phyloP scores from a whole-genome alignment of 345 rosid species.

The Jatropha curcas region DNA sequence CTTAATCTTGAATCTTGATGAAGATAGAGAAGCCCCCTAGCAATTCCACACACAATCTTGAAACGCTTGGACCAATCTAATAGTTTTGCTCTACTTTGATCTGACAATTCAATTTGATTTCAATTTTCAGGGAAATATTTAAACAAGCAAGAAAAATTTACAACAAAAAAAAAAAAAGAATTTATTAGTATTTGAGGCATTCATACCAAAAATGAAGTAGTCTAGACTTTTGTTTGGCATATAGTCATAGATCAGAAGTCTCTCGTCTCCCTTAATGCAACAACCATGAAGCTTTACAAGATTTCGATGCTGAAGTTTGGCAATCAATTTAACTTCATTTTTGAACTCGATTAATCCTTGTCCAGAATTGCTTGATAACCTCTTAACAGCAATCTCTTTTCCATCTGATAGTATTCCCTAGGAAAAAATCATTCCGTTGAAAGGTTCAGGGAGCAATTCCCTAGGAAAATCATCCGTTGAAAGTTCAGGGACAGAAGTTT shows the following conservation, averaged over 20 bases:
- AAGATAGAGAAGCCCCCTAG: conserved; percentile 21
- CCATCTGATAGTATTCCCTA: conserved; percentile 8
- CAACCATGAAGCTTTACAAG: conserved; percentile 29
- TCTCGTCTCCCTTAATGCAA: conserved; percentile 35
- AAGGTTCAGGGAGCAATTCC: too few species aligned
- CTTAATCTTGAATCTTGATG: conserved; percentile 23
- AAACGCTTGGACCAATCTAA: conserved; percentile 15
- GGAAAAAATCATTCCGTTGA: not conserved
- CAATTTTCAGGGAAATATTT: too few species aligned
- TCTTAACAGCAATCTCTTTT: conserved; percentile 21
- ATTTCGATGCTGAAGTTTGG: conserved; percentile 13
- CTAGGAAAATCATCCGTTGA: too few species aligned
- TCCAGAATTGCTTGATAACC: conserved; percentile 12
- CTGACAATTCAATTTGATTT: not conserved
- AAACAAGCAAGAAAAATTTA: too few species aligned
- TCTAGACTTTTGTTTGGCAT: conserved; percentile 37
- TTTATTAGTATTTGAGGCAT: not conserved
- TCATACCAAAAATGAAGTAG: conserved; percentile 27
- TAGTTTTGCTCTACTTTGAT: conserved; percentile 1
- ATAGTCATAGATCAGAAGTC: conserved; percentile 36
- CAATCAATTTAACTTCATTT: conserved; percentile 2
- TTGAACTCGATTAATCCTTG: conserved; percentile 15
- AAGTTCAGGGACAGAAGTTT: too few species aligned
- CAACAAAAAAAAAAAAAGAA: not conserved
- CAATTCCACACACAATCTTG: conserved; percentile 10